phyloP scores from a whole-genome alignment of 768 basidiomycete genomes.

The Macrolepiota fuliginosa region DNA sequence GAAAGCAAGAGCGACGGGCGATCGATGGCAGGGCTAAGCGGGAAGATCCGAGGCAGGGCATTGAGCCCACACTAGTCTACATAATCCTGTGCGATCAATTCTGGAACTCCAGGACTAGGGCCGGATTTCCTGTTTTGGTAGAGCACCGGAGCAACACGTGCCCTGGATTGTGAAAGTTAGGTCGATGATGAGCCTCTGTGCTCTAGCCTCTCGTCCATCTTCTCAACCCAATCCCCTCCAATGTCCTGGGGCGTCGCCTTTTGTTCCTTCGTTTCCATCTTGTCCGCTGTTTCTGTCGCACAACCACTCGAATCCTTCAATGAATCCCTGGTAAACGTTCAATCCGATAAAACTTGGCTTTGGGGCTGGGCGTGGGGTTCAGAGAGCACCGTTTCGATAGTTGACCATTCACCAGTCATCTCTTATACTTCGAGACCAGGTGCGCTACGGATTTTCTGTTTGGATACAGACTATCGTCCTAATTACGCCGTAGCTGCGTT shows the following conservation, averaged over 20 bases:
- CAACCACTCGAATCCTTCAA: slow-evolving; percentile 29
- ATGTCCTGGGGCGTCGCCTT: slow-evolving; percentile 6
- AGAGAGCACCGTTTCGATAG: slow-evolving; percentile 69
- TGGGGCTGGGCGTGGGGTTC: slow-evolving; percentile 72
- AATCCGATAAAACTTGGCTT: slow-evolving; percentile 53
- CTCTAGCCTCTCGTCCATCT: slow-evolving; percentile 1
- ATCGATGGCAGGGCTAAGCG: neutral
- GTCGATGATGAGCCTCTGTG: neutral
- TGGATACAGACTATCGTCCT: neutral
- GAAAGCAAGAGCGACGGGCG: too few species aligned
- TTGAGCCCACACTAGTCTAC: neutral
- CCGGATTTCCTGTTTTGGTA: neutral
- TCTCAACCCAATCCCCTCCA: neutral
- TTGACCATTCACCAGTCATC: slow-evolving; percentile 71
- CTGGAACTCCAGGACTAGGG: neutral
- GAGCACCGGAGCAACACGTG: slow-evolving; percentile 1
- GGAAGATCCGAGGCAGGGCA: neutral
- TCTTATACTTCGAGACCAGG: slow-evolving; percentile 69
- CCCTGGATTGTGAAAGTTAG: neutral
- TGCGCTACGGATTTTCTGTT: slow-evolving; percentile 19
- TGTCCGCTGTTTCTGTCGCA: slow-evolving; percentile 13
- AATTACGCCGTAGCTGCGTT: slow-evolving; percentile 52
- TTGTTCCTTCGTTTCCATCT: neutral
- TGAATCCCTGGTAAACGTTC: slow-evolving; percentile 29
- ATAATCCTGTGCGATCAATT: neutral